These are phyloP conservation scores for Colletotrichum falcatum DNA, from an alignment of 2,329 filamentous ascomycete species.

Conservation along the genomic window DNA sequence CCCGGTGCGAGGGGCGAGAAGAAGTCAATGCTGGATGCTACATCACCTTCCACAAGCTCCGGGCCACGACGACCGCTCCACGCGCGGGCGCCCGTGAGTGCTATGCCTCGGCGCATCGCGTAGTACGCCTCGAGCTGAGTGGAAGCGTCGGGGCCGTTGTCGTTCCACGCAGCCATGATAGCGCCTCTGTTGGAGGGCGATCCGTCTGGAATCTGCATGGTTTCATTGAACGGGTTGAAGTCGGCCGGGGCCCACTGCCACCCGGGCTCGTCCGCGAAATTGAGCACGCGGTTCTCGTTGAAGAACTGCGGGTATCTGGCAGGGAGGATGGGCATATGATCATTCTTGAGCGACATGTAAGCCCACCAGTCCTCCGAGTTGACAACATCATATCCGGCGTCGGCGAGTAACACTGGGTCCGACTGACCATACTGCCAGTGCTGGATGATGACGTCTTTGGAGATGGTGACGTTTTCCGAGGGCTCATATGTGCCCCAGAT, in stretches of 20 bases:
- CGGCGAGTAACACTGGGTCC: constrained; percentile 55
- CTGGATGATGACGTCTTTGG: constrained; percentile 55
- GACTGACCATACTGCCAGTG: constrained; percentile 57
- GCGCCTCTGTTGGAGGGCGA: constrained; percentile 51
- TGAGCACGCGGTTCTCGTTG: constrained; percentile 56
- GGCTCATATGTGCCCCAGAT: constrained; percentile 65
- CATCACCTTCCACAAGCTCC: constrained; percentile 45
- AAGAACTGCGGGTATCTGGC: constrained; percentile 61
- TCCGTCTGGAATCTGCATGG: constrained; percentile 50
- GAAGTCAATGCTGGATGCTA: constrained; percentile 52
- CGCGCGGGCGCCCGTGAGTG: constrained; percentile 53
- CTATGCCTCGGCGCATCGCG: constrained; percentile 58
- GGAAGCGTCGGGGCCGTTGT: constrained; percentile 60
- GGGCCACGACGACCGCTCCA: constrained; percentile 56
- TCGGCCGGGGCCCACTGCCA: constrained; percentile 61
- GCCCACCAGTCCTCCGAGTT: constrained; percentile 65
- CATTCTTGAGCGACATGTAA: constrained; percentile 67
- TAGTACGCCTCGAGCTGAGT: constrained; percentile 62
- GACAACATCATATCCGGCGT: constrained; percentile 53
- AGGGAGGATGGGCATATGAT: constrained; percentile 59
- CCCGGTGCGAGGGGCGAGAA: constrained; percentile 53
- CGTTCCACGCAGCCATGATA: constrained; percentile 60
- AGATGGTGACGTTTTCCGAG: constrained; percentile 52
- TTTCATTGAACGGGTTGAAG: constrained; percentile 57
- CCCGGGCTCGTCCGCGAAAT: constrained; percentile 55